Base-by-base conservation (phyloP, 495 filamentous ascomycete species). In the Aspergillus diversus region DNA sequence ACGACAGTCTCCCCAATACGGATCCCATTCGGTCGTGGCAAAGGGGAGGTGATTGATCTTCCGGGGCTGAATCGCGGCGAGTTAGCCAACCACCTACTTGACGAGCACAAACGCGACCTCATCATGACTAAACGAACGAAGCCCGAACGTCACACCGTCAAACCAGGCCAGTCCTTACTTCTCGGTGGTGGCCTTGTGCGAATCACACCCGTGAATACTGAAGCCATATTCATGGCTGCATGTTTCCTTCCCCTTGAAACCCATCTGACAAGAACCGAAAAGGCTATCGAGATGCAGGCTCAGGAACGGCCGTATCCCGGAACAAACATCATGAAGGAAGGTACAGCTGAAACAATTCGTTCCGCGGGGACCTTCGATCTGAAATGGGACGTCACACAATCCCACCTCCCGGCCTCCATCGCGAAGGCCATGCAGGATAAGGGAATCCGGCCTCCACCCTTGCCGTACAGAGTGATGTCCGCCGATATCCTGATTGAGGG, bases 1-100 rank as follows among this genome's bases (percentile, higher is more conserved):
- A 99, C 95, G 0, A 99, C 95, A 0, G 95, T 92, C 2, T 93
- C 92, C 0, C 95, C 95, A 0, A 97, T 99, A 66, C 87, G 95
- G 17, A 82, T 97, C 52, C 89, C 91, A 7, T 98, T 94, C 68
- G 92, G 92, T 49, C 86, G 84, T 61, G 89, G 89, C 9, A 88
- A 85, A 65, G 93, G 95, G 54, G 95, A 99, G 69, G 76, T 99
- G n/a, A 91, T 99, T 68, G 95, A 96, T 70, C 84, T 99, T 12
- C 95, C 95, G 0, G 95, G 95, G 9, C 79, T 99, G 13, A 82
- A 89, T 17, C 87, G 96, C 21, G 85, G 83, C 32, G 83, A 86
- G 12, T 80, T 99, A 4, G 85, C 89, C 34, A 69, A 83, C 7
- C 86, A 88, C 72, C 88, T 98, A 17, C 71, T 79, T 5, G 79